phyloP scores from a whole-genome alignment of 768 basidiomycete species.

The Chalciporus piperatus region DNA sequence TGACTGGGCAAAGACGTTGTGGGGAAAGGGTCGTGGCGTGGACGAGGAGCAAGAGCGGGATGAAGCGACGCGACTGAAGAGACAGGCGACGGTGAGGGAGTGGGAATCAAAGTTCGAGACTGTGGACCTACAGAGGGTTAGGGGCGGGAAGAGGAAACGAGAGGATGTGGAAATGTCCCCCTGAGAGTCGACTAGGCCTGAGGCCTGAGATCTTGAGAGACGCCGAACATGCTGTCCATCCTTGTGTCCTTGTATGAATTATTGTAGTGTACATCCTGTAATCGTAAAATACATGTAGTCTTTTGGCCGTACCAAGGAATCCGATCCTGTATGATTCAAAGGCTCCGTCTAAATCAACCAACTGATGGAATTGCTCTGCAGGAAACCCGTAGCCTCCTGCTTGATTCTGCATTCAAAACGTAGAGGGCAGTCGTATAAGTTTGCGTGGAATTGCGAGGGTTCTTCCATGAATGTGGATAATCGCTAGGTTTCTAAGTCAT shows the following conservation, averaged over 20 bases:
- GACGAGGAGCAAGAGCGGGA: conserved; percentile 22
- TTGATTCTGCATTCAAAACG: not conserved
- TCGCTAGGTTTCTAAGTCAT: not conserved
- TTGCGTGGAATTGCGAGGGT: not conserved
- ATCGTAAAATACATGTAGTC: not conserved
- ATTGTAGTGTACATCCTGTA: not conserved
- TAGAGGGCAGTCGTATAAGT: not conserved
- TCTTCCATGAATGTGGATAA: not conserved
- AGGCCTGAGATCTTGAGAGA: no score
- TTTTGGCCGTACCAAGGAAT: not conserved
- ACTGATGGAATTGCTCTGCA: no score
- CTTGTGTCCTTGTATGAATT: not conserved
- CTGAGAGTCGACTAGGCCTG: not conserved
- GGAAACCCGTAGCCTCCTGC: no score
- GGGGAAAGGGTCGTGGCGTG: conserved; percentile 40
- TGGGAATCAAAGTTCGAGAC: conserved; percentile 44
- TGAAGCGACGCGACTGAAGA: conserved; percentile 35
- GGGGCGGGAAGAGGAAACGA: conserved; percentile 19
- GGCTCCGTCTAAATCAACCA: no score
- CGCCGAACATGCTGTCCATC: not conserved
- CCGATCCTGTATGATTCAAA: not conserved
- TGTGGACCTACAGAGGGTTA: conserved; percentile 20
- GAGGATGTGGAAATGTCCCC: conserved; percentile 26
- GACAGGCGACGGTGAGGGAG: conserved; percentile 34
- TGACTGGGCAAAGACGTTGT: conserved; percentile 42